Conservation (phyloP, 2,329 filamentous ascomycete genomes). For the Monilinia fructigena region DNA sequence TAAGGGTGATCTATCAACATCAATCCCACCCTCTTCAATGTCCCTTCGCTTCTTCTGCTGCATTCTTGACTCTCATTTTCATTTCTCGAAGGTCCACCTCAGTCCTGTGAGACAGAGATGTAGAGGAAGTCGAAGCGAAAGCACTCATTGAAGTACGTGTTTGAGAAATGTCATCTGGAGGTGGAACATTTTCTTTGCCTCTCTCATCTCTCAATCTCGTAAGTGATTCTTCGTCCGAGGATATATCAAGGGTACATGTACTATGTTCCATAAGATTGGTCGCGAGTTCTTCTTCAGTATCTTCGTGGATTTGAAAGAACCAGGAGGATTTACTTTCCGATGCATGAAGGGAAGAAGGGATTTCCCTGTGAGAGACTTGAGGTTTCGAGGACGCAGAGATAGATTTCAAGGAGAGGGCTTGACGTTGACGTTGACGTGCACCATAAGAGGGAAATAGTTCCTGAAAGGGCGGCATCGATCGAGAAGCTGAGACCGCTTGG, state of each 20-base stretch:
- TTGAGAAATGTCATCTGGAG: slow-evolving; percentile 62
- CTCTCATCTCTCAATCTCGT: slow-evolving; percentile 56
- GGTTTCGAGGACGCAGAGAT: slow-evolving; percentile 3
- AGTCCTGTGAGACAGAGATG: slow-evolving; percentile 28
- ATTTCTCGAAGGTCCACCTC: slow-evolving; percentile 34
- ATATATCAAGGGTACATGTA: slow-evolving; percentile 83
- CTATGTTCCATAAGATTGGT: slow-evolving; percentile 91
- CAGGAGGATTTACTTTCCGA: slow-evolving; percentile 63
- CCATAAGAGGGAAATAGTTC: slow-evolving; percentile 65
- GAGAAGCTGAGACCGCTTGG: slow-evolving; percentile 64
- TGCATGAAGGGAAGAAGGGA: slow-evolving; percentile 42
- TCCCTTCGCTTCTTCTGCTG: slow-evolving; percentile 40
- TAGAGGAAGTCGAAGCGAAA: slow-evolving; percentile 20
- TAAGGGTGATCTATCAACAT: slow-evolving; percentile 63
- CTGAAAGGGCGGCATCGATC: slow-evolving; percentile 78
- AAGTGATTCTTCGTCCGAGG: slow-evolving; percentile 74
- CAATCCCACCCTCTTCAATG: slow-evolving; percentile 57
- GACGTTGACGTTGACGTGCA: slow-evolving; percentile 43
- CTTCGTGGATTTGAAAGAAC: slow-evolving; percentile 94
- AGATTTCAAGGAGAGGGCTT: slow-evolving; percentile 34
- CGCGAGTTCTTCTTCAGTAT: slow-evolving; percentile 85
- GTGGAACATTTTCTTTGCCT: slow-evolving; percentile 93
- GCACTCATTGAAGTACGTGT: slow-evolving; percentile 42
- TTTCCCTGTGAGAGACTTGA: not conserved
- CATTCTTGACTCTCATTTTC: slow-evolving; percentile 38